Conservation (phyloP, 139 green algal species). For the Eudorina sp. region DNA sequence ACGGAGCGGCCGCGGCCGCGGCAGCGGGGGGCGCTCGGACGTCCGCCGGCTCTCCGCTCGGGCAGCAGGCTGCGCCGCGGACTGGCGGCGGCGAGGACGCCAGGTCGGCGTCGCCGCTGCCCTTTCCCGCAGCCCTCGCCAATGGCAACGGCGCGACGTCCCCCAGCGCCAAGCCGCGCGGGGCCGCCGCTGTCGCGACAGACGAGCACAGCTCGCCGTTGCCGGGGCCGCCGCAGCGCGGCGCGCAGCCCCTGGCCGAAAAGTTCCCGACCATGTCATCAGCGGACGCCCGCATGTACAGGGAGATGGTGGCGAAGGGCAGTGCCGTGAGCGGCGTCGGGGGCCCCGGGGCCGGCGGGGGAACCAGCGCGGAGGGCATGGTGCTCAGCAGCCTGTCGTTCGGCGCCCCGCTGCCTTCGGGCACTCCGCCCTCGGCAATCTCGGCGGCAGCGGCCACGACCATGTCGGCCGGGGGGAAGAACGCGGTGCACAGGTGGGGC, state of each 20-base stretch:
- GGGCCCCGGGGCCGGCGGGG: neutral
- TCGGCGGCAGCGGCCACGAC: neutral
- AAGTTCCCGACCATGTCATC: constrained; percentile 40
- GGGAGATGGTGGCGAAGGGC: neutral
- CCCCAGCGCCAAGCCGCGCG: neutral
- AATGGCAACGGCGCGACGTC: neutral
- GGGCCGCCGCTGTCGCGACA: neutral
- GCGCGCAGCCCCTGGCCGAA: neutral
- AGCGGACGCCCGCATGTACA: constrained; percentile 38
- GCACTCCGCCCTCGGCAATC: neutral
- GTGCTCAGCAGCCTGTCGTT: constrained; percentile 11
- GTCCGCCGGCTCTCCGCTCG: no score
- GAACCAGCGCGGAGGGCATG: neutral
- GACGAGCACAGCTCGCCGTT: constrained; percentile 1
- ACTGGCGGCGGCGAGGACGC: no score
- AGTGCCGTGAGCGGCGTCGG: neutral
- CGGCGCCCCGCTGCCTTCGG: neutral
- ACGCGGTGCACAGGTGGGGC: neutral
- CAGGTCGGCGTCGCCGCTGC: no score
- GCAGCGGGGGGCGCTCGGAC: neutral
- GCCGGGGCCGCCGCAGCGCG: neutral
- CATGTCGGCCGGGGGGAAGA: neutral
- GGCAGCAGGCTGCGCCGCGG: no score
- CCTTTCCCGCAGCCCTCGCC: no score
- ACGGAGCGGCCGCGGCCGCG: constrained; percentile 5